Evolutionary conservation across 2,329 filamentous ascomycete genomes (phyloP).

Genomic region (Capronia coronata): DNA sequence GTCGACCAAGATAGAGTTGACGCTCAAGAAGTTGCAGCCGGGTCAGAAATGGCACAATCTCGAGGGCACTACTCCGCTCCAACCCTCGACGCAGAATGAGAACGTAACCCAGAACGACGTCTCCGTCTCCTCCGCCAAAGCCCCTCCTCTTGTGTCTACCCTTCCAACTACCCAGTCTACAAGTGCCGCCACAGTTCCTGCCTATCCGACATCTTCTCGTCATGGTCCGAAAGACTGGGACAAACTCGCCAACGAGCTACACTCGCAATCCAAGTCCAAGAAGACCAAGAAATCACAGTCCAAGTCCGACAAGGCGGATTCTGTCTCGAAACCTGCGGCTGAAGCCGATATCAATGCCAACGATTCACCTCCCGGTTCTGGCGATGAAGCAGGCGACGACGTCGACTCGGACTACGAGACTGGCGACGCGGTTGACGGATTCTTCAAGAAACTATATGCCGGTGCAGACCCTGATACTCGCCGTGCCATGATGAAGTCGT

Average conservation of each 20-base stretch:
- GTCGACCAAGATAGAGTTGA: constrained; percentile 73
- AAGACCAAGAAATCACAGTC: constrained; percentile 29
- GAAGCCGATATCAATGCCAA: too few relatives aligned
- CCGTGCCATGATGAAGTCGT: constrained; percentile 97
- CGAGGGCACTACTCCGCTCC: constrained; percentile 40
- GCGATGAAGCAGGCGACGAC: constrained; percentile 43
- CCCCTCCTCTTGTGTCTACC: background rate
- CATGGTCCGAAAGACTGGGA: constrained; percentile 90
- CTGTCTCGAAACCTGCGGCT: background rate
- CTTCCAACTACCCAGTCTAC: constrained; percentile 15
- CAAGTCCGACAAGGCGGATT: constrained; percentile 31
- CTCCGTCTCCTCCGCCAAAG: too few relatives aligned
- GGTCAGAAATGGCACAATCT: constrained; percentile 63
- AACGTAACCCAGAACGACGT: constrained; percentile 3
- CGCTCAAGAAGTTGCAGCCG: constrained; percentile 58
- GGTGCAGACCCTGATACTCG: constrained; percentile 69
- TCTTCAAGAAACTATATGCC: constrained; percentile 88
- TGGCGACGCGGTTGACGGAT: constrained; percentile 51
- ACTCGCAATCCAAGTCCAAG: constrained; percentile 35
- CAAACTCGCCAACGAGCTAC: constrained; percentile 55
- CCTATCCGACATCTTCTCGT: constrained; percentile 82
- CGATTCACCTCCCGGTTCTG: constrained; percentile 34
- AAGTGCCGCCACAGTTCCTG: constrained; percentile 39
- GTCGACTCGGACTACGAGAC: constrained; percentile 38
- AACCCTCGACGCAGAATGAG: constrained; percentile 18